Evolutionary conservation across 306 rosid genomes (phyloP), one percentile per base, ranked within the genome.

Genomic region (Arachis stenosperma): DNA sequence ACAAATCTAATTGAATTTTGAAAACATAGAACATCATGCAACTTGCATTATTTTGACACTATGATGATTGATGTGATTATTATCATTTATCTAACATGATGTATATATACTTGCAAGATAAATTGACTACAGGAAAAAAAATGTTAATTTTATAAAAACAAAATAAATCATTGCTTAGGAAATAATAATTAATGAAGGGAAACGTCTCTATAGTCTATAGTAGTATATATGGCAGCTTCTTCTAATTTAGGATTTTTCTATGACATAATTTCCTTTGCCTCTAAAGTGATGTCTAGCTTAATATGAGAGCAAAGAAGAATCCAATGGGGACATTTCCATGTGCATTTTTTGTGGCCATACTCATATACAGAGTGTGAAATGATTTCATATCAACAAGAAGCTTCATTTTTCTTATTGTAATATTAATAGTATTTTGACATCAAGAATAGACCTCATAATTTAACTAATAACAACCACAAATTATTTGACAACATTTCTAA

Each of bases 281-380:
- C 33, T 9, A 37, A 37, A 61, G 39, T 69, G 60, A 54, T 69
- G 57, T 80, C 22, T 67, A 42, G 27, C 66, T 62, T 61, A 44
- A 54, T 68, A 53, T 67, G 51, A 39, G 11, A 79, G 15, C 5
- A 57, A 47, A 71, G 10, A 40, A 66, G 29, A 69, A 33, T 33
- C 37, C 37, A 71, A 74, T n/a, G 53, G 55, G 46, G 47, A 69
- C 74, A 70, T 64, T 56, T 65, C 29, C 73, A 81, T 70, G 74
- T 81, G 77, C 70, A 64, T 48, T 65, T 15, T 2, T 61, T 79
- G 52, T 66, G 64, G 8, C 30, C 15, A 60, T 46, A 70, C 70
- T 29, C 15, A 5, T 54, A 15, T 10, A 14, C 22, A 5, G 7
- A 52, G 17, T 29, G 60, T 67, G 33, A 30, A 70, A 77, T 5